Evolutionary conservation across 495 filamentous ascomycete genomes (phyloP), one percentile per base, ranked within the genome.

Genomic region (Terfezia claveryi): DNA sequence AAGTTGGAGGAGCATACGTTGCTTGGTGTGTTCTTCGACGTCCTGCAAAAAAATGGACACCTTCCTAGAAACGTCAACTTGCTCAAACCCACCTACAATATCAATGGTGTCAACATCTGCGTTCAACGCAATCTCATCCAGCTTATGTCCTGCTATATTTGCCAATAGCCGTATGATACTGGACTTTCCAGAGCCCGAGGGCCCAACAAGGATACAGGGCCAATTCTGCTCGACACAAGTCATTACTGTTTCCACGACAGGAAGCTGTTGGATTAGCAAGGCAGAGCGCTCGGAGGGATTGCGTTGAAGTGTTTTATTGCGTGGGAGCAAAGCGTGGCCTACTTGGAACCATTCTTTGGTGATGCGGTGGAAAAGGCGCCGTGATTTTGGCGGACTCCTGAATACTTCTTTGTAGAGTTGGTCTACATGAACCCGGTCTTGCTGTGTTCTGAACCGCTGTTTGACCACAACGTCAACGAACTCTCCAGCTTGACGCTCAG

Each of bases 71-170:
- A 85, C 75, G 65, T 96, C 87, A 37, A 85, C 80, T 68, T 99
- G 92, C 63, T 96, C 92, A 64, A 92, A 99, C 0, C 91, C 87
- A 59, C 92, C 92, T 53, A 99, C 82, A 23, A 99, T 74, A 64
- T 99, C 92, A 79, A 89, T 94, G 14, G 89, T 85, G 67, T 99
- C 92, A 51, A 89, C 84, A 58, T 96, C 92, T 4, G 85, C 78
- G 66, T 92, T 95, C 61, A 96, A 72, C 10, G 87, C 77, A 54
- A 95, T 80, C 46, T 83, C 80, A 46, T 84, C 74, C 11, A 95
- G 68, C 6, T 76, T 69, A 44, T 80, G 80, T 27, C 91, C 89
- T 54, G 75, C 74, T 32, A 82, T 62, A 37, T 81, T 78, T 16
- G 92, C 88, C n/a, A 94, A 69, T 52, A 87, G 80, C 41, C 78